A percentile compares a stretch with the other conserved stretches of the same genome.
Evolutionary conservation across 768 basidiomycete genomes (phyloP).

Genomic region (Podaxis mareebaensis): DNA sequence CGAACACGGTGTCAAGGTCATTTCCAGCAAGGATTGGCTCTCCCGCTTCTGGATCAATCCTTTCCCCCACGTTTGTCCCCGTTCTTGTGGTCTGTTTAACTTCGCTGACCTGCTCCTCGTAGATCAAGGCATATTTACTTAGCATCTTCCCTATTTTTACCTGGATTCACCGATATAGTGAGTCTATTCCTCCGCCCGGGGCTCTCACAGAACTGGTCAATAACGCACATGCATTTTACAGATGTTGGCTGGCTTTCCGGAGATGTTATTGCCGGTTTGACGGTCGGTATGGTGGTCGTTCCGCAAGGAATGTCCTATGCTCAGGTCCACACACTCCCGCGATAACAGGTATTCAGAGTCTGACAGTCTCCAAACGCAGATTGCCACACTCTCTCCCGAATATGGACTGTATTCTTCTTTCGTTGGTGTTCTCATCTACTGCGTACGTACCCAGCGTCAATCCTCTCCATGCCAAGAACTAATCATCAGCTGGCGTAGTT

Average conservation of each 20-base stretch:
- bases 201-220: background rate
- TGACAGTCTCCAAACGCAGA: slow-evolving; percentile 39
- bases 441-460: slow-evolving; percentile 44
- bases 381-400: slow-evolving; percentile 80
- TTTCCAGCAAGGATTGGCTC: slow-evolving; percentile 61
- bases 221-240: slow-evolving; percentile 25
- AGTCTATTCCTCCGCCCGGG: slow-evolving; percentile 25
- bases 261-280: slow-evolving; percentile 88
- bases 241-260: slow-evolving; percentile 81
- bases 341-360: background rate
- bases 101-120: slow-evolving; percentile 13
- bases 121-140: slow-evolving; percentile 66
- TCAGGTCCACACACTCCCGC: slow-evolving; percentile 39
- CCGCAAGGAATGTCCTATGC: slow-evolving; percentile 95
- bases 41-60: slow-evolving; percentile 43
- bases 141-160: slow-evolving; percentile 82
- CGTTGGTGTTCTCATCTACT: slow-evolving; percentile 83
- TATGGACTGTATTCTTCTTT: slow-evolving; percentile 96
- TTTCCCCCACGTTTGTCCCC: slow-evolving; percentile 45
- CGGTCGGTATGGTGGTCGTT: slow-evolving; percentile 93
- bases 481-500: slow-evolving; percentile 44
- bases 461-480: background rate
- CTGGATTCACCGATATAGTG: slow-evolving; percentile 90
- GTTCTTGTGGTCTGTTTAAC: background rate
- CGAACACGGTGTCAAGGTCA: slow-evolving; percentile 56